These are phyloP conservation scores for Ormosia emarginata DNA, from an alignment of 306 rosid species.

Conservation along the genomic window DNA sequence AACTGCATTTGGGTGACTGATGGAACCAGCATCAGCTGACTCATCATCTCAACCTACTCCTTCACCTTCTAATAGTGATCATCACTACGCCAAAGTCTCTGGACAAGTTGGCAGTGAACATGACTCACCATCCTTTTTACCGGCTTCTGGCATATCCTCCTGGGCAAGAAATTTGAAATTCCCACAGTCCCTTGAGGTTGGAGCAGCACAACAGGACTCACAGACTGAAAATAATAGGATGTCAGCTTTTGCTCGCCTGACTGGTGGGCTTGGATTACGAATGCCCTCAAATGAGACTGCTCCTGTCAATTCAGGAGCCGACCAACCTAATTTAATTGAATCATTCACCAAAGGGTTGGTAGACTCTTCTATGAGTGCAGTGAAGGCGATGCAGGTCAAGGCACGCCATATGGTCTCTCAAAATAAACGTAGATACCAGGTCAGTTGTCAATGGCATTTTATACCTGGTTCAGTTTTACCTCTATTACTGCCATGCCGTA, in stretches of 20 bases:
- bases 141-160: slow-evolving; percentile 47
- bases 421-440: slow-evolving; percentile 93
- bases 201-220: slow-evolving; percentile 36
- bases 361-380: slow-evolving; percentile 71
- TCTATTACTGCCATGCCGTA: neutral
- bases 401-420: slow-evolving; percentile 94
- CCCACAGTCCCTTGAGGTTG: slow-evolving; percentile 32
- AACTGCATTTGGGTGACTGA: slow-evolving; percentile 25
- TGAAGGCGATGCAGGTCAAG: slow-evolving; percentile 88
- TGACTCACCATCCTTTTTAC: slow-evolving; percentile 22
- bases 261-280: slow-evolving; percentile 56
- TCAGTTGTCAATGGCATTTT: slow-evolving; percentile 24
- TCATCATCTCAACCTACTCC: slow-evolving; percentile 22
- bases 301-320: slow-evolving; percentile 22
- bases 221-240: slow-evolving; percentile 38
- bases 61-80: slow-evolving; percentile 29
- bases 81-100: slow-evolving; percentile 32
- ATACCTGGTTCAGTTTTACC: slow-evolving; percentile 6
- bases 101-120: slow-evolving; percentile 26
- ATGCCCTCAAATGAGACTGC: slow-evolving; percentile 42
- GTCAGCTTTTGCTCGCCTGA: slow-evolving; percentile 53
- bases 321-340: slow-evolving; percentile 55
- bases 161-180: slow-evolving; percentile 49
- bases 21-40: slow-evolving; percentile 36
- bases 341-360: slow-evolving; percentile 72